A percentile compares a stretch with the other conserved stretches of the same genome.
These are phyloP conservation scores for Globisporangium acanthophoron DNA, from an alignment of 352 stramenopile species.

Conservation along the genomic window DNA sequence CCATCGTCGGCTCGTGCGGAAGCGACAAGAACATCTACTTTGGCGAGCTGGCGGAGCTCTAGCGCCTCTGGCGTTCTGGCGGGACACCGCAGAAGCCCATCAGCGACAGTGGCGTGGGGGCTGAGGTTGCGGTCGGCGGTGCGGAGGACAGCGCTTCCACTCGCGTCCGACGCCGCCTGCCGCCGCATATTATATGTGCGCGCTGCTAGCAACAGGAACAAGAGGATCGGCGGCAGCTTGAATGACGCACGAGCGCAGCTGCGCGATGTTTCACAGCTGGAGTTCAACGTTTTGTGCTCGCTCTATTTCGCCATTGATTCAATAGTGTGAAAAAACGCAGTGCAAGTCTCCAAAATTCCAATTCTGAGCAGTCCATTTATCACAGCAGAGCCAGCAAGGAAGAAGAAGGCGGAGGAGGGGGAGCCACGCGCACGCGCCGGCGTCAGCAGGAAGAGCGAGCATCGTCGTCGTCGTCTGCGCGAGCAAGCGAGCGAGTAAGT, in stretches of 20 bases:
- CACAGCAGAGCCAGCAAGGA: background rate
- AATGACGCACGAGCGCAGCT: no score
- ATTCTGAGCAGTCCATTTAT: no score
- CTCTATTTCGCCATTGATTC: no score
- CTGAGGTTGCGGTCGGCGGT: no score
- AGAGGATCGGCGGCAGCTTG: no score
- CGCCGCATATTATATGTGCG: no score
- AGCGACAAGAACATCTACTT: slow-evolving; percentile 87
- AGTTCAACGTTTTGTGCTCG: no score
- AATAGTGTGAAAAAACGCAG: background rate
- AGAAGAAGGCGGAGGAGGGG: background rate
- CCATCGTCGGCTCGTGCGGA: slow-evolving; percentile 80
- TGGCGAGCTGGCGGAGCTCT: slow-evolving; percentile 63
- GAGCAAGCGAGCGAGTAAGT: background rate
- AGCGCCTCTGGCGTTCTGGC: background rate
- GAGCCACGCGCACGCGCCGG: background rate
- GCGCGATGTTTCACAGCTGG: no score
- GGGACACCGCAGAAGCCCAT: background rate
- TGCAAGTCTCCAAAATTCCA: no score
- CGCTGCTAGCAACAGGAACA: no score
- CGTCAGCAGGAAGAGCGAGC: background rate
- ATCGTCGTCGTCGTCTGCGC: background rate
- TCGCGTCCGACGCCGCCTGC: no score
- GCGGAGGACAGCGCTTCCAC: no score
- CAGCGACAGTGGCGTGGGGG: background rate